Percentiles rank a stretch among this genome's conserved stretches.
phyloP scores from a whole-genome alignment of 306 rosid genomes.

The Dalbergia cochinchinensis region DNA sequence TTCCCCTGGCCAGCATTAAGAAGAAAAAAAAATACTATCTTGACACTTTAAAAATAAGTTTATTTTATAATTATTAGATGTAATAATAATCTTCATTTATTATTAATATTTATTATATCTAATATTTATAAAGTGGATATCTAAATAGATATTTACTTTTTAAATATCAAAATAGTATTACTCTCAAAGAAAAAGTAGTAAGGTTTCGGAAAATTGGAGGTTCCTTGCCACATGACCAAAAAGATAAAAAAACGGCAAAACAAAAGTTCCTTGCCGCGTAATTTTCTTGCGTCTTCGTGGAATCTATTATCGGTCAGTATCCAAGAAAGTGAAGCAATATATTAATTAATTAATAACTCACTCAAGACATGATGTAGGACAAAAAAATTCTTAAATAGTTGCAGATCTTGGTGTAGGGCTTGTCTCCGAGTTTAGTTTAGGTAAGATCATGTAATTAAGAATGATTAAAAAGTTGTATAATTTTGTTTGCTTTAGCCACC shows the following conservation, averaged over 20 bases:
- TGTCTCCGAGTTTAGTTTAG: not conserved
- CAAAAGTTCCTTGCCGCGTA: not conserved
- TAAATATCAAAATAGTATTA: too few relatives aligned
- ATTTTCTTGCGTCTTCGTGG: not conserved
- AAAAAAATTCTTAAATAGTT: not conserved
- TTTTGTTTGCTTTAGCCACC: slow-evolving; percentile 2
- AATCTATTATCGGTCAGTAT: not conserved
- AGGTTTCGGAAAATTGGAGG: not conserved
- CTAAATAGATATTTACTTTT: too few relatives aligned
- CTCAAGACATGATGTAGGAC: not conserved
- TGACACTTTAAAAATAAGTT: too few relatives aligned
- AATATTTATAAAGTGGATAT: too few relatives aligned
- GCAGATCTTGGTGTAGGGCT: not conserved
- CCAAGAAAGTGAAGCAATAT: not conserved
- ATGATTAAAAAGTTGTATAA: not conserved
- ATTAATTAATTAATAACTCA: not conserved
- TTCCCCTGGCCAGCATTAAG: too few relatives aligned
- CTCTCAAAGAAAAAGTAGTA: too few relatives aligned
- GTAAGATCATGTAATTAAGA: not conserved
- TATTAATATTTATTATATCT: too few relatives aligned
- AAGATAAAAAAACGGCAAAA: too few relatives aligned
- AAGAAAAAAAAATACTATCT: too few relatives aligned
- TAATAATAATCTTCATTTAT: too few relatives aligned
- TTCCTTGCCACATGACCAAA: too few relatives aligned
- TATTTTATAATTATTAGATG: too few relatives aligned